Conservation (phyloP, 768 basidiomycete genomes). For the Kwoniella dendrophila region DNA sequence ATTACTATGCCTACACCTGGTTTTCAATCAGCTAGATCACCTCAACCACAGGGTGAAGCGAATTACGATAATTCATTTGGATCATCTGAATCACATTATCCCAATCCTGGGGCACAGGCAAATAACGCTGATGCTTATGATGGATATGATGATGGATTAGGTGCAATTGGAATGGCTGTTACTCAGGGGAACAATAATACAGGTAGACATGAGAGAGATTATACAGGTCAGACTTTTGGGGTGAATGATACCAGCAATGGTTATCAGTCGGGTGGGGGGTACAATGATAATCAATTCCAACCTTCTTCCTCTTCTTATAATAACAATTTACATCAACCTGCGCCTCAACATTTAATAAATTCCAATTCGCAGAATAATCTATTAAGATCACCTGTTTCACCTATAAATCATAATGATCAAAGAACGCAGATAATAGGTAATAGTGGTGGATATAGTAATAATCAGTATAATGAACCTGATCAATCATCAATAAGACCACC, state of each 20-base stretch:
- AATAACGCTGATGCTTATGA: constrained; percentile 32
- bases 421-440: not conserved
- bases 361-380: constrained; percentile 14
- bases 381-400: constrained; percentile 22
- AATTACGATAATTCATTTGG: constrained; percentile 11
- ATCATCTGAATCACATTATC: constrained; percentile 23
- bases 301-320: not conserved
- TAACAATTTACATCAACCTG: constrained; percentile 13
- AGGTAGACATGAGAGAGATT: constrained; percentile 31
- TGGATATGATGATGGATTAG: constrained; percentile 44
- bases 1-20: constrained; percentile 22
- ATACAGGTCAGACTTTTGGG: constrained; percentile 32
- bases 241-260: not conserved
- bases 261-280: constrained; percentile 1
- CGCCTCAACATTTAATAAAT: constrained; percentile 32
- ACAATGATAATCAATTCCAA: constrained; percentile 21
- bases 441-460: constrained; percentile 5
- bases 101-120: constrained; percentile 26
- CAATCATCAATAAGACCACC: constrained; percentile 14
- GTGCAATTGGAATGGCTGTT: constrained; percentile 38
- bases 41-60: constrained; percentile 3
- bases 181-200: constrained; percentile 8
- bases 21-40: constrained; percentile 7
- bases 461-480: not conserved
- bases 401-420: not conserved